A percentile compares a stretch with the other conserved stretches of the same genome.
Evolutionary conservation across 148 eudicot genomes (phyloP).

Genomic region (Polygonum maritimum): DNA sequence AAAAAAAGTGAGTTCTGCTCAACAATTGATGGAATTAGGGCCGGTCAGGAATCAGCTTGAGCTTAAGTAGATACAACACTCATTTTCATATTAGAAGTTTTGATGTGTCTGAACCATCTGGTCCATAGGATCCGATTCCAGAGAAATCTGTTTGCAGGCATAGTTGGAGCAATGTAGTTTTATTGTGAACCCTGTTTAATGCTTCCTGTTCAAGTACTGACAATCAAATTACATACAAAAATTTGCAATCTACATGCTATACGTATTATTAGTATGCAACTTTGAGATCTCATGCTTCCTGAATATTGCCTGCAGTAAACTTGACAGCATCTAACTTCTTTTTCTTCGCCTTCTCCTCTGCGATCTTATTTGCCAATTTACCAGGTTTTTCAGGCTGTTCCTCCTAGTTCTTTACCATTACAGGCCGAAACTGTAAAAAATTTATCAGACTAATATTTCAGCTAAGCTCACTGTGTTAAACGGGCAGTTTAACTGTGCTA

Average conservation of each 20-base stretch:
- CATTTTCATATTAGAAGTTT: not conserved
- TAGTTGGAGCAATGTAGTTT: not conserved
- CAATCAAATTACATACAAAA: not conserved
- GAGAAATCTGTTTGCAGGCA: too few species aligned
- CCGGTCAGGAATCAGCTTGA: not conserved
- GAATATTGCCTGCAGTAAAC: not conserved
- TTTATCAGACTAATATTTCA: not conserved
- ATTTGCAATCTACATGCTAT: not conserved
- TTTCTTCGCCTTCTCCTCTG: not conserved
- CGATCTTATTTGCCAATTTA: not conserved
- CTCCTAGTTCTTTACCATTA: conserved; percentile 68
- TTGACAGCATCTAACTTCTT: not conserved
- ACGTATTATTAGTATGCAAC: not conserved
- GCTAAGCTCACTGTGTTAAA: not conserved
- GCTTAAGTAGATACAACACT: too few species aligned
- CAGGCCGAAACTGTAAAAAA: conserved; percentile 69
- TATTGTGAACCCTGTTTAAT: not conserved
- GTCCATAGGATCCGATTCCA: too few species aligned
- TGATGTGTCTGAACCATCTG: not conserved
- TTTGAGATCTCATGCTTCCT: not conserved
- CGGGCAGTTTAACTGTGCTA: not conserved
- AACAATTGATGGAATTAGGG: not conserved
- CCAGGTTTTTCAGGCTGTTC: conserved; percentile 4
- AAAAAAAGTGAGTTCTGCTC: not conserved
- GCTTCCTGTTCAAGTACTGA: not conserved